phyloP scores from a whole-genome alignment of 2,329 filamentous ascomycete species.

The Elsinoe perseae region DNA sequence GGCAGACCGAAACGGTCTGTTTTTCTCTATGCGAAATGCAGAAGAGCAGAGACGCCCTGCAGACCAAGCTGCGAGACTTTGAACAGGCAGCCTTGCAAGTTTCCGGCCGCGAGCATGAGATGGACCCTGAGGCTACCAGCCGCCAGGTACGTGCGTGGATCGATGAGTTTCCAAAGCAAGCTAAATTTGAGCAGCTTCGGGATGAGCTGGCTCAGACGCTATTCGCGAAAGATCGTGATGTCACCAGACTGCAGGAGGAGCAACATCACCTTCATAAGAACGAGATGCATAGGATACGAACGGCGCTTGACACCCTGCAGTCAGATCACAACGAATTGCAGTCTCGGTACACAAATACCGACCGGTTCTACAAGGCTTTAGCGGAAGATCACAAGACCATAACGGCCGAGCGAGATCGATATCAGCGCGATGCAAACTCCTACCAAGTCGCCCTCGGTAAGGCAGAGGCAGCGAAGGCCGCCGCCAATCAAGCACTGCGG shows the following conservation, averaged over 20 bases:
- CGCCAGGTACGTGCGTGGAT: not conserved
- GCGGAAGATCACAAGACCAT: not conserved
- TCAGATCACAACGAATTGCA: not conserved
- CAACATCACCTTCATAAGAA: not conserved
- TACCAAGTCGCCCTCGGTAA: not conserved
- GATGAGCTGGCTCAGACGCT: not conserved
- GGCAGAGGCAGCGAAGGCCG: not conserved
- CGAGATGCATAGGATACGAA: not conserved
- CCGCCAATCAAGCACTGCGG: not conserved
- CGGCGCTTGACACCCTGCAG: not conserved
- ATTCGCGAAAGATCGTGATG: slow-evolving; percentile 18
- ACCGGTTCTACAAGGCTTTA: not conserved
- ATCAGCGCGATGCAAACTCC: not conserved
- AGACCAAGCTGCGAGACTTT: not conserved
- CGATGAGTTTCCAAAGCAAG: not conserved
- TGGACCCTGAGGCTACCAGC: not conserved
- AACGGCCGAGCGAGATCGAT: slow-evolving; percentile 6
- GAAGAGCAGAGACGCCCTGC: not conserved
- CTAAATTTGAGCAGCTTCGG: not conserved
- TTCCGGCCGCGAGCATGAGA: not conserved
- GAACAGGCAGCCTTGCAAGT: not conserved
- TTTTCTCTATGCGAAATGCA: not conserved
- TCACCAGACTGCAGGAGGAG: slow-evolving; percentile 15
- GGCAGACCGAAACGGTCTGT: not conserved
- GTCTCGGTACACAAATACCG: not conserved